Conservation (phyloP, 371 early-diverging fungal species). For the Mucor saturninus region DNA sequence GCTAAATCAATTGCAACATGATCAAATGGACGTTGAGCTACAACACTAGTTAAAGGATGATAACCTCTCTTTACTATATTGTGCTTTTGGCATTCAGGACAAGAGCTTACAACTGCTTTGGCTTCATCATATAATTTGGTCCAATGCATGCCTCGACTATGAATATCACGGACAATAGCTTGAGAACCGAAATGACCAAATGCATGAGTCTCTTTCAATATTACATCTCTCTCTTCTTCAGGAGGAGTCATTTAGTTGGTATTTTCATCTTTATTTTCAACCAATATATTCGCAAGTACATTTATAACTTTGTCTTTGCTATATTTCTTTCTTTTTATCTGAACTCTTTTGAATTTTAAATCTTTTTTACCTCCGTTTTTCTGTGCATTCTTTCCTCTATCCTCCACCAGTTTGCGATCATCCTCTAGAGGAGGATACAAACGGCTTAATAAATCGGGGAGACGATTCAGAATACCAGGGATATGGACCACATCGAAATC, state of each 20-base stretch:
- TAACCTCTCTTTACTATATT: constrained; percentile 2
- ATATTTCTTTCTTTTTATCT: no score
- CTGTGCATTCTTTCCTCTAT: not conserved
- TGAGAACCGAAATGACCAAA: constrained; percentile 24
- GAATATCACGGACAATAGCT: constrained; percentile 5
- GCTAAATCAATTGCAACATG: constrained; percentile 5
- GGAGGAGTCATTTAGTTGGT: constrained; percentile 16
- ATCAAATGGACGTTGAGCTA: not conserved
- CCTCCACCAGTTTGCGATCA: constrained; percentile 8
- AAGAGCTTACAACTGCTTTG: not conserved
- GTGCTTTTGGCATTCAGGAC: not conserved
- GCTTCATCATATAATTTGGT: constrained; percentile 1
- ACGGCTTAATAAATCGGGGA: constrained; percentile 17
- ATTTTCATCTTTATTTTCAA: not conserved
- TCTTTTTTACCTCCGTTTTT: not conserved
- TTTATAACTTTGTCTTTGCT: constrained; percentile 3
- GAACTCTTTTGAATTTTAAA: not conserved
- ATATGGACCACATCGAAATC: constrained; percentile 17
- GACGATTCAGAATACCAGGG: constrained; percentile 13
- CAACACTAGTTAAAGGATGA: not conserved
- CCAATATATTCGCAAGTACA: not conserved
- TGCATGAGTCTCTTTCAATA: constrained; percentile 17
- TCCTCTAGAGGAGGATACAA: constrained; percentile 3
- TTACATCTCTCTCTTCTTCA: not conserved
- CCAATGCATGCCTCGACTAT: constrained; percentile 20